Conservation (phyloP, 2,329 filamentous ascomycete genomes). For the Hymenoscyphus scutula region DNA sequence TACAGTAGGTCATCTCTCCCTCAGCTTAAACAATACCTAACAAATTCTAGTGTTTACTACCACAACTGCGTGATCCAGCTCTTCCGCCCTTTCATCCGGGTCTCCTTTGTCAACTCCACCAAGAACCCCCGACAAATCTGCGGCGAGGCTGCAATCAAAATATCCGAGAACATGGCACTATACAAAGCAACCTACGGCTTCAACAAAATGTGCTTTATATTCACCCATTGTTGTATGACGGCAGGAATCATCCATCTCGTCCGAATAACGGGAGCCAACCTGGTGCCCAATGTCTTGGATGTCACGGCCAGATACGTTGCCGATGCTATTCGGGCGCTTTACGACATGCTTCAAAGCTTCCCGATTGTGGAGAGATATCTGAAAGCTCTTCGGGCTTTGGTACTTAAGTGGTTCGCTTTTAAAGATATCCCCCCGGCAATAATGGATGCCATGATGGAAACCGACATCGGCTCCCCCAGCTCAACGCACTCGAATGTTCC, state of each 20-base stretch:
- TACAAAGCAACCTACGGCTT: conserved; percentile 27
- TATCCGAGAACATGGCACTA: conserved; percentile 31
- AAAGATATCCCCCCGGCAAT: conserved; percentile 8
- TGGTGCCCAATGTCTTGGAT: neutral
- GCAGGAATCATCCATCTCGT: conserved; percentile 28
- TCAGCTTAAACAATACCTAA: conserved; percentile 8
- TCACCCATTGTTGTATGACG: conserved; percentile 27
- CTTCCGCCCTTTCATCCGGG: conserved; percentile 58
- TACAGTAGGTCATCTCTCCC: conserved; percentile 57
- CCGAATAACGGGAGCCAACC: conserved; percentile 7
- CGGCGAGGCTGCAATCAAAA: conserved; percentile 31
- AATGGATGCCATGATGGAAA: conserved; percentile 10
- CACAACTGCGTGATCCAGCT: conserved; percentile 64
- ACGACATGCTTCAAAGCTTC: conserved; percentile 14
- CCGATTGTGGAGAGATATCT: conserved; percentile 15
- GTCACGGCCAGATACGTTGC: conserved; percentile 14
- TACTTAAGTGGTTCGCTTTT: conserved; percentile 15
- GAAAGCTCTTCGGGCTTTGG: conserved; percentile 12
- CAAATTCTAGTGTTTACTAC: conserved; percentile 58
- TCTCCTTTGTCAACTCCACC: conserved; percentile 24
- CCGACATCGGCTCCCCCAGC: conserved; percentile 7
- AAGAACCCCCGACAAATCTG: conserved; percentile 28
- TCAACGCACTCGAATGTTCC: neutral
- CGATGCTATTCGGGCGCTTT: conserved; percentile 11
- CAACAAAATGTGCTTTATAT: conserved; percentile 23